A percentile compares a stretch with the other conserved stretches of the same genome.
Evolutionary conservation across 1,284 basidiomycete genomes (phyloP).

Genomic region (Cryptococcus sp.): DNA sequence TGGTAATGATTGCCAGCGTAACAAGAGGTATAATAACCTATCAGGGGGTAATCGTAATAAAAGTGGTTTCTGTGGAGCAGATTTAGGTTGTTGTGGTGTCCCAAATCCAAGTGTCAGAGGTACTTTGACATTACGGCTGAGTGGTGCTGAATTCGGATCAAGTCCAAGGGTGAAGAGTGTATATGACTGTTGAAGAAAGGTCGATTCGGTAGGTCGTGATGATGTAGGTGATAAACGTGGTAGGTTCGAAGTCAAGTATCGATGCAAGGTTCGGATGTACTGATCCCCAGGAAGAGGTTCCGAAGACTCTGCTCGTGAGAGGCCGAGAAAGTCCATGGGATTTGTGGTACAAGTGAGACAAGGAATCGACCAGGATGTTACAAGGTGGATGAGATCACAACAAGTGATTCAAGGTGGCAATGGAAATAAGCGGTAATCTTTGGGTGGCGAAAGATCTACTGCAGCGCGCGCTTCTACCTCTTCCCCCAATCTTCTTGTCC

Average conservation of each 20-base stretch:
- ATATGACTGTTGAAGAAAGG: constrained; percentile 38
- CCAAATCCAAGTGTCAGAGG: constrained; percentile 44
- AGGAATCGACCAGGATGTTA: too few relatives aligned
- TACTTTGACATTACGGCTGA: constrained; percentile 34
- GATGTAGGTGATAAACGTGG: constrained; percentile 33
- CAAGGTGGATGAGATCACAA: too few relatives aligned
- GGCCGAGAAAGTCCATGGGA: neutral
- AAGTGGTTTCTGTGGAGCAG: constrained; percentile 27
- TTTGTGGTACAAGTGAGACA: neutral
- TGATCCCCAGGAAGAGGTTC: constrained; percentile 22
- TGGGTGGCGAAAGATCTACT: too few relatives aligned
- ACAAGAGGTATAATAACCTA: constrained; percentile 41
- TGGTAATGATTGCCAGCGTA: constrained; percentile 41
- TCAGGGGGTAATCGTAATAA: constrained; percentile 44
- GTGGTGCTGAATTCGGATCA: constrained; percentile 39
- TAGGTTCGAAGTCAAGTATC: constrained; percentile 40
- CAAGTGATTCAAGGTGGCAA: too few relatives aligned
- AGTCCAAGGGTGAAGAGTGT: constrained; percentile 45
- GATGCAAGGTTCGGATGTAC: constrained; percentile 42
- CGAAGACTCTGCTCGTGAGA: neutral
- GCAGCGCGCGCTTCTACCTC: too few relatives aligned
- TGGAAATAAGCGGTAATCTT: too few relatives aligned
- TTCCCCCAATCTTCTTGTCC: too few relatives aligned
- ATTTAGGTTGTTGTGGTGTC: constrained; percentile 13
- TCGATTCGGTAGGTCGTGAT: constrained; percentile 9